These are phyloP conservation scores for Cairneyella variabilis DNA, from an alignment of 495 filamentous ascomycete genomes.

Conservation along the genomic window DNA sequence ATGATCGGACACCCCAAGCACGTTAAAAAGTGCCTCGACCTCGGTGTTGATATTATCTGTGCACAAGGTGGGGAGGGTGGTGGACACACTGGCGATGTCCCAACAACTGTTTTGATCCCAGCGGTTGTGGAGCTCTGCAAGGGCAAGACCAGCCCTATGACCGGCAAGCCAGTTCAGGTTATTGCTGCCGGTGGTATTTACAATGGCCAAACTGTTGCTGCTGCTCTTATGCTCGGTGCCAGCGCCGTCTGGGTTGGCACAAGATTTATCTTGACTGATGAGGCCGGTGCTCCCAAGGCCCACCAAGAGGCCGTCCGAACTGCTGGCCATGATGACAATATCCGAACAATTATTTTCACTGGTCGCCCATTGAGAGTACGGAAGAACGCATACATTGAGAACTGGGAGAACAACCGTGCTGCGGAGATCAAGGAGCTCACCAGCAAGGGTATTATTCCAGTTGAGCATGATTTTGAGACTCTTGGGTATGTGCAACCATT, in stretches of 20 bases:
- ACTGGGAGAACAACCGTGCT: constrained; percentile 91
- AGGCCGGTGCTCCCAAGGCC: constrained; percentile 88
- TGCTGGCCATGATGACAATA: constrained; percentile 86
- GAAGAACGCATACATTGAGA: constrained; percentile 85
- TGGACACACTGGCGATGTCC: constrained; percentile 88
- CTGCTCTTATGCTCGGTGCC: constrained; percentile 88
- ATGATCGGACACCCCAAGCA: constrained; percentile 99
- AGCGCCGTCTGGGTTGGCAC: constrained; percentile 95
- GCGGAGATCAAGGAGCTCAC: constrained; percentile 91
- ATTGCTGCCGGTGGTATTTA: constrained; percentile 92
- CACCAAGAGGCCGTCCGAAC: constrained; percentile 97
- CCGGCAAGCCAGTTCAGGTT: constrained; percentile 81
- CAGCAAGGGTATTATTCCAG: constrained; percentile 82
- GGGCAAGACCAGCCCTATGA: constrained; percentile 81
- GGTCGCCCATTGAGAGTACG: constrained; percentile 91
- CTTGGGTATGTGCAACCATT: constrained; percentile 35
- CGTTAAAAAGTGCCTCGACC: constrained; percentile 85
- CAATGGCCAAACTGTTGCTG: constrained; percentile 88
- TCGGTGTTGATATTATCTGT: constrained; percentile 88
- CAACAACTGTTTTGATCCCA: constrained; percentile 84
- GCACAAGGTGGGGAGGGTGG: constrained; percentile 91
- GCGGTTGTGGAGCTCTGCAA: constrained; percentile 80
- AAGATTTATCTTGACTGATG: constrained; percentile 87
- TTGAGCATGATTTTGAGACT: constrained; percentile 90
- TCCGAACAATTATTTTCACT: constrained; percentile 97